Evolutionary conservation across 2,329 filamentous ascomycete species (phyloP), one percentile per base, ranked within the genome.

Genomic region (Colletotrichum ledebouriae): DNA sequence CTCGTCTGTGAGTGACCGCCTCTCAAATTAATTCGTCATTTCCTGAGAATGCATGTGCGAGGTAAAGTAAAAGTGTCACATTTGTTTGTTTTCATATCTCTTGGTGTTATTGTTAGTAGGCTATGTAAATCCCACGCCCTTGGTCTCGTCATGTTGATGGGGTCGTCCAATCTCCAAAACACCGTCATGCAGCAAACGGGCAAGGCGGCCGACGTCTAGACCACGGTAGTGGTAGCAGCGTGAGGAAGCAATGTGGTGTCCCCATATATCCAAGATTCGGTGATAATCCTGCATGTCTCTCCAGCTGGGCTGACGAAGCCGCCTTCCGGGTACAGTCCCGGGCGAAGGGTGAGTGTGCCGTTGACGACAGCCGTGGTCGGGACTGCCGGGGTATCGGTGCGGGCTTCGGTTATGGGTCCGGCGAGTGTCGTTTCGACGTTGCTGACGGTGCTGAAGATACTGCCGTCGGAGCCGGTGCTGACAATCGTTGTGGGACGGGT

Each of bases 271-370:
- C 68, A 66, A 13, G 59, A 70, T 50, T 69, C 55, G 17, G 59
- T 55, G 29, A 65, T 41, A 22, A 66, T 17, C 10, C 59, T 56
- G 56, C 68, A 70, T 25, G 20, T 41, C 41, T 44, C 42, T 2
- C 47, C 53, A 12, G 67, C 41, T 20, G 65, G 64, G 17, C 6
- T 59, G 9, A 34, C 7, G 13, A 69, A 66, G 34, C n/a, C 25
- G 34, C 29, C 49, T 41, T 55, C 53, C n/a, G 65, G 41, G 29
- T 69, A 65, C 6, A 70, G 42, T 2, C 59, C 65, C 42, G 68
- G 56, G 6, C 52, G 68, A 13, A 70, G 65, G 15, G 56, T 61
- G 29, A 70, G 55, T 37, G 68, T 70, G 46, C 64, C 39, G 55
- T 67, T 59, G 22, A 52, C 22, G 33, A 68, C 57, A 33, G 41